These are phyloP conservation scores for Thalassiosira tumida DNA, from an alignment of 352 stramenopile species.

Conservation along the genomic window DNA sequence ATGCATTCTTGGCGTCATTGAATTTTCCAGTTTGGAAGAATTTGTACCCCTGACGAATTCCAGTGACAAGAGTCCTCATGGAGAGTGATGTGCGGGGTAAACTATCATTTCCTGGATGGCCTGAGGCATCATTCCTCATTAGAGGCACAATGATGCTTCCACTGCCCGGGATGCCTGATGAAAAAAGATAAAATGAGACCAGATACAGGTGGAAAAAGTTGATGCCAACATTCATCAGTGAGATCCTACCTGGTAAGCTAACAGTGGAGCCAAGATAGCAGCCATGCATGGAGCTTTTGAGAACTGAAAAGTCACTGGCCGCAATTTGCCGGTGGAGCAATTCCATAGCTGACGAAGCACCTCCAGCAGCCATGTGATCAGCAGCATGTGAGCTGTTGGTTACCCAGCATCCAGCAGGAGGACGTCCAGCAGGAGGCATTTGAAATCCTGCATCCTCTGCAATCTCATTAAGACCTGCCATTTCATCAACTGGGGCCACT, in stretches of 20 bases:
- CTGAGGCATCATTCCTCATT: slow-evolving; percentile 87
- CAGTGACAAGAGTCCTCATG: slow-evolving; percentile 93
- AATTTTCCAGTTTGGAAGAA: slow-evolving; percentile 99
- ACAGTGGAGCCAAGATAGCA: slow-evolving; percentile 89
- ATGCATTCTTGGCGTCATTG: slow-evolving; percentile 95
- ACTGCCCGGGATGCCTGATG: slow-evolving; percentile 84
- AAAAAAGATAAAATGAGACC: slow-evolving; percentile 4
- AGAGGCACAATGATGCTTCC: slow-evolving; percentile 86
- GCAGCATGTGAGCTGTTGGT: slow-evolving; percentile 97
- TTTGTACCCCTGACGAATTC: slow-evolving; percentile 96
- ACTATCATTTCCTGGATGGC: slow-evolving; percentile 91
- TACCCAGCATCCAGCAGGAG: slow-evolving; percentile 94
- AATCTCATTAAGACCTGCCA: slow-evolving; percentile 84
- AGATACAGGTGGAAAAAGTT: not conserved
- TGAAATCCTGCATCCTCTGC: slow-evolving; percentile 92
- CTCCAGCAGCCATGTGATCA: slow-evolving; percentile 97
- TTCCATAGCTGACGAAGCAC: slow-evolving; percentile 97
- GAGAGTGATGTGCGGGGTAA: slow-evolving; percentile 94
- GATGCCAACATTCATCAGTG: not conserved
- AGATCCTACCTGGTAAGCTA: slow-evolving; percentile 82
- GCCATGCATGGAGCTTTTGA: slow-evolving; percentile 93
- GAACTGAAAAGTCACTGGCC: slow-evolving; percentile 96
- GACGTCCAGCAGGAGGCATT: slow-evolving; percentile 93
- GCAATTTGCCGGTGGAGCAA: slow-evolving; percentile 99
- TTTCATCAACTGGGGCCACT: slow-evolving; percentile 74